These are phyloP conservation scores for Phaffia australis DNA, from an alignment of 768 basidiomycete genomes.

Conservation along the genomic window DNA sequence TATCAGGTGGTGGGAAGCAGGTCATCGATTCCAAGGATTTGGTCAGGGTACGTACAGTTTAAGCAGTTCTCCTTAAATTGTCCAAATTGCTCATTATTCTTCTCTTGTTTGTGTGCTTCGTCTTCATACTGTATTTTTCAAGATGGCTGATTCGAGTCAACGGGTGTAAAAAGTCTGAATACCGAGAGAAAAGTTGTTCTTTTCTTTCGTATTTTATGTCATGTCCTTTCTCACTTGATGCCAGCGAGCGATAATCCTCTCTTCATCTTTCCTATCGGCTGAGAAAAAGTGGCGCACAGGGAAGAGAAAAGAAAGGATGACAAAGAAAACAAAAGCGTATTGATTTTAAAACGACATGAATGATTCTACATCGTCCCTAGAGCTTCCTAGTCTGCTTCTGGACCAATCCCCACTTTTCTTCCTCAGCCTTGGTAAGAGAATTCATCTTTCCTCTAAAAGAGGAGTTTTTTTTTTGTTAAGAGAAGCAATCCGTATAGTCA, in stretches of 20 bases:
- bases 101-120: no score
- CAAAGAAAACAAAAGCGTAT: neutral
- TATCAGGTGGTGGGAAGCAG: conserved; percentile 28
- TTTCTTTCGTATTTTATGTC: no score
- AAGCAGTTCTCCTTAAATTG: no score
- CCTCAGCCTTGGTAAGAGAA: conserved; percentile 4
- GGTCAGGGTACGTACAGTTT: conserved; percentile 32
- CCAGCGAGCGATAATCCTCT: no score
- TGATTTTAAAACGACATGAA: neutral
- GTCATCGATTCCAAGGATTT: conserved; percentile 30
- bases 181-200: no score
- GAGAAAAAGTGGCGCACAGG: neutral
- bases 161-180: no score
- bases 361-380: neutral
- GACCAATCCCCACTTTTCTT: conserved; percentile 8
- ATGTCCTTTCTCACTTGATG: no score
- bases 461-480: neutral
- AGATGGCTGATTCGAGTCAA: no score
- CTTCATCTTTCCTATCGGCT: neutral
- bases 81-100: no score
- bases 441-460: conserved; percentile 16
- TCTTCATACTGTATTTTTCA: no score
- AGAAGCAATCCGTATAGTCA: neutral
- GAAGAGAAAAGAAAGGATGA: neutral
- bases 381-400: conserved; percentile 7